phyloP scores from a whole-genome alignment of 2,329 filamentous ascomycete species.

The Podosphaera leucotricha region DNA sequence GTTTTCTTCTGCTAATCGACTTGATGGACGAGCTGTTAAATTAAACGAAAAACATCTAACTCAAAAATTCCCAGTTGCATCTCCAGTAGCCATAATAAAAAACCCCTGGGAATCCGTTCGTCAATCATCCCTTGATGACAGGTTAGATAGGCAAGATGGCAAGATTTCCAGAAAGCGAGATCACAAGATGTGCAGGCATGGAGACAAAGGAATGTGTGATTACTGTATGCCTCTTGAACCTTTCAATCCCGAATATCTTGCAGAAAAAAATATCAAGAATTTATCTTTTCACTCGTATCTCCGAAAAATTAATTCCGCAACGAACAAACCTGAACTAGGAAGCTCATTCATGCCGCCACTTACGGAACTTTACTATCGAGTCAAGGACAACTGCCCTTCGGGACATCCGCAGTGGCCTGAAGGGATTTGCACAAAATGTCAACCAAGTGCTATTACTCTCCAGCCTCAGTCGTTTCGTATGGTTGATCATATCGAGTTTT shows the following conservation, averaged over 20 bases:
- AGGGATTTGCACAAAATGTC: constrained; percentile 94
- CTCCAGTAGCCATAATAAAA: constrained; percentile 39
- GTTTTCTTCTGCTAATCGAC: constrained; percentile 31
- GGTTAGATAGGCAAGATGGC: constrained; percentile 66
- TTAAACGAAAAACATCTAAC: constrained; percentile 44
- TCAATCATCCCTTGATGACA: constrained; percentile 71
- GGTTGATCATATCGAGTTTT: constrained; percentile 97
- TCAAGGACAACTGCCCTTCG: constrained; percentile 70
- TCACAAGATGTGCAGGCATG: constrained; percentile 78
- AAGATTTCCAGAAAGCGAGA: constrained; percentile 63
- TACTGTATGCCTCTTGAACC: constrained; percentile 96
- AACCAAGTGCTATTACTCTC: constrained; percentile 86
- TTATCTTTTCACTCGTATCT: constrained; percentile 87
- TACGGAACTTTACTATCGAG: constrained; percentile 77
- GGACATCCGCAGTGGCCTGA: constrained; percentile 87
- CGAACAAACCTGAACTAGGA: constrained; percentile 84
- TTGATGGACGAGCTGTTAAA: constrained; percentile 56
- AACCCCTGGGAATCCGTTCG: constrained; percentile 85
- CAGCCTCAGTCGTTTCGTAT: constrained; percentile 87
- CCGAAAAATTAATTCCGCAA: constrained; percentile 83
- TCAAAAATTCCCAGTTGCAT: constrained; percentile 30
- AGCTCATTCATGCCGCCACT: constrained; percentile 92
- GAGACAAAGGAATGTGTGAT: constrained; percentile 95
- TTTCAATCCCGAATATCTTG: constrained; percentile 69
- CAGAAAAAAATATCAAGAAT: constrained; percentile 97